Evolutionary conservation across 495 filamentous ascomycete species (phyloP).

Genomic region (Hypoxylon intermedium): DNA sequence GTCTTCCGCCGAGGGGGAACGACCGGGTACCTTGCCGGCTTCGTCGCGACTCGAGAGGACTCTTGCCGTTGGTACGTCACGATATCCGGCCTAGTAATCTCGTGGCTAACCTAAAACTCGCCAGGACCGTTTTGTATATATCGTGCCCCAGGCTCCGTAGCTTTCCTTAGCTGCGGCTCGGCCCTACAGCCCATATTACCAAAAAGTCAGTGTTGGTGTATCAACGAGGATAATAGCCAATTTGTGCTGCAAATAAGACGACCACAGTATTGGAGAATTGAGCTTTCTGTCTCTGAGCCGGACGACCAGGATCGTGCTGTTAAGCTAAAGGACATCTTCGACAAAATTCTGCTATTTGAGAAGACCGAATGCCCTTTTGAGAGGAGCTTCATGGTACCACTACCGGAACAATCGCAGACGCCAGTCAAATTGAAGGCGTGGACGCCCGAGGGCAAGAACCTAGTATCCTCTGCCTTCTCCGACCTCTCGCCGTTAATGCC

Average conservation of each 20-base stretch:
- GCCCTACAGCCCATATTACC: slow-evolving; percentile 83
- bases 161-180: slow-evolving; percentile 82
- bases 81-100: not conserved
- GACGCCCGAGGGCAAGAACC: slow-evolving; percentile 64
- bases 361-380: slow-evolving; percentile 86
- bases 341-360: slow-evolving; percentile 79
- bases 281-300: slow-evolving; percentile 68
- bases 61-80: slow-evolving; percentile 71
- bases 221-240: slow-evolving; percentile 77
- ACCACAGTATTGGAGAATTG: slow-evolving; percentile 87
- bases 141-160: slow-evolving; percentile 77
- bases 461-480: slow-evolving; percentile 39
- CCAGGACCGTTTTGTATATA: slow-evolving; percentile 80
- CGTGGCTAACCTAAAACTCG: slow-evolving; percentile 15
- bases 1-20: slow-evolving; percentile 41
- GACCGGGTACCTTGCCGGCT: slow-evolving; percentile 72
- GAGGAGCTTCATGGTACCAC: slow-evolving; percentile 73
- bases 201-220: slow-evolving; percentile 91
- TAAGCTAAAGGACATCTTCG: slow-evolving; percentile 72
- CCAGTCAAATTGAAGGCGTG: slow-evolving; percentile 73
- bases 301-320: slow-evolving; percentile 67
- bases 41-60: slow-evolving; percentile 78
- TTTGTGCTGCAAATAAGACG: slow-evolving; percentile 82
- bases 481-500: slow-evolving; percentile 17
- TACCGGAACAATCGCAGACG: slow-evolving; percentile 72